A percentile compares a stretch with the other conserved stretches of the same genome.
These are phyloP conservation scores for Mycena pura DNA, from an alignment of 768 basidiomycete genomes.

Conservation along the genomic window DNA sequence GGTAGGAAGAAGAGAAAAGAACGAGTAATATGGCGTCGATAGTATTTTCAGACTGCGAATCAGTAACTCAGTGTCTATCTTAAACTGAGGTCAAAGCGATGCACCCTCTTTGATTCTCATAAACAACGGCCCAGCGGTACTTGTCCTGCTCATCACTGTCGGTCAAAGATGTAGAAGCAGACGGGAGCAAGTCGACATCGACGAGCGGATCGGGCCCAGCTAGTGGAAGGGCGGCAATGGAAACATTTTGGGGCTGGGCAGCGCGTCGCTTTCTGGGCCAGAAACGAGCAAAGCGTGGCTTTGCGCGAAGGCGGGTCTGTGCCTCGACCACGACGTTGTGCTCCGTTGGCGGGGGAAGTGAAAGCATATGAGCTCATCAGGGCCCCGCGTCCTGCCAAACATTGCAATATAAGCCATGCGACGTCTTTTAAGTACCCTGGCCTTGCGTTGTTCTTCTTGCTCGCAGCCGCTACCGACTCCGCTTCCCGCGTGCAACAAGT, in stretches of 20 bases:
- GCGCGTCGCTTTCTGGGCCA: neutral
- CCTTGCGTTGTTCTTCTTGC: conserved; percentile 65
- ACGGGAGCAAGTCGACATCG: conserved; percentile 11
- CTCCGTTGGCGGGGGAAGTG: conserved; percentile 1
- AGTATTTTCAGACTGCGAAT: conserved; percentile 63
- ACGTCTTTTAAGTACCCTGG: conserved; percentile 9
- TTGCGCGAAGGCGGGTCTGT: conserved; percentile 10
- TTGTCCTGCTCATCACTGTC: conserved; percentile 50
- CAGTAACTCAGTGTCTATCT: conserved; percentile 9
- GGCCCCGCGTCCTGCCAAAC: neutral
- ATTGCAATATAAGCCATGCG: no score
- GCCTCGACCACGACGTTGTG: neutral
- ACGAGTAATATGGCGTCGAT: conserved; percentile 76
- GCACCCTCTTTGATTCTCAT: conserved; percentile 86
- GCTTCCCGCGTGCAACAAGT: conserved; percentile 79
- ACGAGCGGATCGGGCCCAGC: conserved; percentile 20
- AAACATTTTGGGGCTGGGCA: conserved; percentile 10
- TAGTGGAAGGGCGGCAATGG: conserved; percentile 10
- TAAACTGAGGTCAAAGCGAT: conserved; percentile 27
- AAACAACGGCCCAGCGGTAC: conserved; percentile 80
- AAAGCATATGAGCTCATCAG: neutral
- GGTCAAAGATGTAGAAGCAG: conserved; percentile 4
- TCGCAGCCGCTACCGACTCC: conserved; percentile 61
- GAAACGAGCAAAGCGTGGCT: conserved; percentile 11
- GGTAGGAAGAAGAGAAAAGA: conserved; percentile 67